phyloP scores from a whole-genome alignment of 129 eudicot species.

The Arctium minus region DNA sequence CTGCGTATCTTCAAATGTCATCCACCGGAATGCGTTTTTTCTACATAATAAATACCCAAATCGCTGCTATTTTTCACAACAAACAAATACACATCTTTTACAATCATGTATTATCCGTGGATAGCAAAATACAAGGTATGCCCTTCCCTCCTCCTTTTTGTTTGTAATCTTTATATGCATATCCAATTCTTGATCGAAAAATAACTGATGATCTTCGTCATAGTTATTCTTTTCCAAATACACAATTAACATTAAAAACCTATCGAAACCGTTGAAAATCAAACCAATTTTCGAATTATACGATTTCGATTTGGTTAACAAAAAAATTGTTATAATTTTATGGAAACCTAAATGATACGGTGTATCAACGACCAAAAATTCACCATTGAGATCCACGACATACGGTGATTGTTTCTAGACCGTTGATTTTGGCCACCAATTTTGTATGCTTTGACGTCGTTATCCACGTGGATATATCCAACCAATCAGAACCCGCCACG shows the following conservation, averaged over 20 bases:
- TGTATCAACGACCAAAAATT: not conserved
- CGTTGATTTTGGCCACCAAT: not conserved
- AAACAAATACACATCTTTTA: not conserved
- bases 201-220: not conserved
- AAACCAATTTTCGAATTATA: not conserved
- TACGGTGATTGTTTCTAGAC: not conserved
- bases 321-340: not conserved
- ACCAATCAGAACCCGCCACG: slow-evolving; percentile 8
- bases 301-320: not conserved
- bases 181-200: not conserved
- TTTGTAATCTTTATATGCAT: not conserved
- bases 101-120: slow-evolving; percentile 1
- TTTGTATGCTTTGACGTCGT: not conserved
- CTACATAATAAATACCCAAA: not conserved
- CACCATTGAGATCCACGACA: not conserved
- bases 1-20: not conserved
- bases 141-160: not conserved
- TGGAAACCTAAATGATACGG: not conserved
- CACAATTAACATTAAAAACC: too few relatives aligned
- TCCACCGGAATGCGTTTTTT: not conserved
- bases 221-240: not conserved
- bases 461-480: slow-evolving; percentile 17
- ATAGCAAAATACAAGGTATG: slow-evolving; percentile 11
- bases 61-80: too few relatives aligned
- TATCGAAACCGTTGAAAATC: not conserved